A percentile compares a stretch with the other conserved stretches of the same genome.
These are phyloP conservation scores for Rubroboletus satanas DNA, from an alignment of 768 basidiomycete genomes.

Conservation along the genomic window DNA sequence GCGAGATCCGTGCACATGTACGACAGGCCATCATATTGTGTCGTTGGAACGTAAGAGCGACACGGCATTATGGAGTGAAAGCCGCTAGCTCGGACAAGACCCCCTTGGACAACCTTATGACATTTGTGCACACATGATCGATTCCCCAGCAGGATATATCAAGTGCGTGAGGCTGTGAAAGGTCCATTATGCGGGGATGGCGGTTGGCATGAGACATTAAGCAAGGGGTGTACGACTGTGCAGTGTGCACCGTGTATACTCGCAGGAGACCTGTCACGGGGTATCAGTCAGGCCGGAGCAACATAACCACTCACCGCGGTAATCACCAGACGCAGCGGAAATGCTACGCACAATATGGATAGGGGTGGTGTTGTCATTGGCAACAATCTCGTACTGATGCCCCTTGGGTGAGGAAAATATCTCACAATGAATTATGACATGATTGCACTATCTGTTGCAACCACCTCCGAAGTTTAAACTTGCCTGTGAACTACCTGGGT, in stretches of 20 bases:
- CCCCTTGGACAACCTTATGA: not conserved
- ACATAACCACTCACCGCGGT: not conserved
- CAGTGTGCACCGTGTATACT: not conserved
- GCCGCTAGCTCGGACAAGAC: not conserved
- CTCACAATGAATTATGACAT: not conserved
- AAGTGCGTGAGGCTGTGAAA: not conserved
- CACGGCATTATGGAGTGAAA: not conserved
- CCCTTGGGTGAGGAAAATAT: not conserved
- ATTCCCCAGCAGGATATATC: slow-evolving; percentile 2
- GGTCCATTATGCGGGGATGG: not conserved
- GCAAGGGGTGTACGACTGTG: not conserved
- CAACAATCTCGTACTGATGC: slow-evolving; percentile 4
- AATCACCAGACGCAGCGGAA: slow-evolving; percentile 11
- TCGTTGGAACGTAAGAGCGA: slow-evolving; percentile 6
- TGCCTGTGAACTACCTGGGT: not conserved
- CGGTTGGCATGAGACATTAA: slow-evolving; percentile 5
- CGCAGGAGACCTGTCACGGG: not conserved
- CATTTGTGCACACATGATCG: not conserved
- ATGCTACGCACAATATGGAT: not conserved
- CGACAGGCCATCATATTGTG: not conserved
- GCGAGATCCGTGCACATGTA: not conserved
- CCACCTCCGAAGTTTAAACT: not conserved
- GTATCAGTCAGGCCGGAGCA: slow-evolving; percentile 6
- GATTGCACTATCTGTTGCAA: not conserved
- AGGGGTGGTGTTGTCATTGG: slow-evolving; percentile 8